Base-by-base conservation (phyloP, 2,329 filamentous ascomycete species). In the Penicillium sp. region DNA sequence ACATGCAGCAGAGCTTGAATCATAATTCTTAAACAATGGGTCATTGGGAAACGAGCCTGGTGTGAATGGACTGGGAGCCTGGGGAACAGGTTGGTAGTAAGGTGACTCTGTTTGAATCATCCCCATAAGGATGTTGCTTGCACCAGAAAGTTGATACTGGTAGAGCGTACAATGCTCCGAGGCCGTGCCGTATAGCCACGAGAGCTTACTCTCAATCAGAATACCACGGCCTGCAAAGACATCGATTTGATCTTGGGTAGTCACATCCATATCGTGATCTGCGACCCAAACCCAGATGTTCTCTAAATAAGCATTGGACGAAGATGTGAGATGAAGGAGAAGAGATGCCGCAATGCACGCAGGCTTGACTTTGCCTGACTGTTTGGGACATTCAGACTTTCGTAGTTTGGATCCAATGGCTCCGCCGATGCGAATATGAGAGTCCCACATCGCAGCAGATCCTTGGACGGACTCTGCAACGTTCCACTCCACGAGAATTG, bases 41-140 rank as follows among this genome's bases (percentile, higher is more conserved):
- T 86, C 82, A 55, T 76, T 69, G 53, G 80, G 71, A 13, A 74
- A 66, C 1, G 70, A 42, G 20, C 77, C 73, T 0, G 74, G 64
- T 2, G 67, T 73, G 72, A 88, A 89, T 1, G 85, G 87, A 8
- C 75, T 74, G 0, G 80, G 0, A 31, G 29, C 29, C 29, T 3
- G 29, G 29, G 87, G 87, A 66, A 82, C 84, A 24, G 86, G 84
- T 70, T 90, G 87, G 72, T 83, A 89, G 73, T 90, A 90, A 0
- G 87, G 83, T 5, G 87, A 86, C 71, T 90, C 87, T 48, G 86
- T 86, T 68, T 90, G 87, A 46, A 86, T 82, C 63, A 85, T 80
- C 18, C 84, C 85, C 31, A 64, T 48, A 13, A 53, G 35, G 7
- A 69, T 43, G 48, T 89, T 81, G 44, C 79, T 77, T 5, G 87